These are phyloP conservation scores for Pistacia integerrima DNA, from an alignment of 345 rosid species.

Conservation along the genomic window DNA sequence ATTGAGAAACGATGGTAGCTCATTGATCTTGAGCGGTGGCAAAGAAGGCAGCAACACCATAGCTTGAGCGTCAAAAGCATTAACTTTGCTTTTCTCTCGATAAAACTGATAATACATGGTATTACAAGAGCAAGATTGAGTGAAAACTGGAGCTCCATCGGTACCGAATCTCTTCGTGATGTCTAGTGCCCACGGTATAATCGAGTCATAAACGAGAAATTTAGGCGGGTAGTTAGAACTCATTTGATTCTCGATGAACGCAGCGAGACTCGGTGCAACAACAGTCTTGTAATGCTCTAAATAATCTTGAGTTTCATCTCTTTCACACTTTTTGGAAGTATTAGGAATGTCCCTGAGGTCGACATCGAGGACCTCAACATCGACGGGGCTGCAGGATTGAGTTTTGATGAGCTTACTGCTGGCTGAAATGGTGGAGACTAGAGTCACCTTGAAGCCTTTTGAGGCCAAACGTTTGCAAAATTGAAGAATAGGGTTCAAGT, in stretches of 20 bases:
- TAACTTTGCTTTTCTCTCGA: slow-evolving; percentile 10
- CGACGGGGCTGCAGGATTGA: background rate
- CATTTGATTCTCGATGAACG: slow-evolving; percentile 4
- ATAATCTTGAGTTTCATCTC: too few species aligned
- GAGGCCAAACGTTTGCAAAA: slow-evolving; percentile 23
- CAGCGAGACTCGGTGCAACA: slow-evolving; percentile 31
- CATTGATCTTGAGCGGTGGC: slow-evolving; percentile 32
- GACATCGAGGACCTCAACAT: background rate
- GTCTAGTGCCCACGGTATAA: slow-evolving; percentile 12
- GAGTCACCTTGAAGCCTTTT: slow-evolving; percentile 11
- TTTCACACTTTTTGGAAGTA: too few species aligned
- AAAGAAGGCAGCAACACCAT: slow-evolving; percentile 12
- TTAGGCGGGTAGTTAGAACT: background rate
- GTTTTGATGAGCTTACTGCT: background rate
- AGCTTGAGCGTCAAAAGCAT: background rate
- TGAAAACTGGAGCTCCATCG: slow-evolving; percentile 26
- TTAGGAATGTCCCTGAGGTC: too few species aligned
- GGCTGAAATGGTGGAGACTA: background rate
- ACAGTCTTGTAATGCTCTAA: background rate
- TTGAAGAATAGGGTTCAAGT: slow-evolving; percentile 26
- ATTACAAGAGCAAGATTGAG: slow-evolving; percentile 14
- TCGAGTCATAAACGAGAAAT: background rate
- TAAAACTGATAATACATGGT: slow-evolving; percentile 18
- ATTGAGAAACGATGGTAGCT: slow-evolving; percentile 49
- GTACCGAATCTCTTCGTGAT: slow-evolving; percentile 12